These are phyloP conservation scores for Agrostemma githago DNA, from an alignment of 148 eudicot species.

Conservation along the genomic window DNA sequence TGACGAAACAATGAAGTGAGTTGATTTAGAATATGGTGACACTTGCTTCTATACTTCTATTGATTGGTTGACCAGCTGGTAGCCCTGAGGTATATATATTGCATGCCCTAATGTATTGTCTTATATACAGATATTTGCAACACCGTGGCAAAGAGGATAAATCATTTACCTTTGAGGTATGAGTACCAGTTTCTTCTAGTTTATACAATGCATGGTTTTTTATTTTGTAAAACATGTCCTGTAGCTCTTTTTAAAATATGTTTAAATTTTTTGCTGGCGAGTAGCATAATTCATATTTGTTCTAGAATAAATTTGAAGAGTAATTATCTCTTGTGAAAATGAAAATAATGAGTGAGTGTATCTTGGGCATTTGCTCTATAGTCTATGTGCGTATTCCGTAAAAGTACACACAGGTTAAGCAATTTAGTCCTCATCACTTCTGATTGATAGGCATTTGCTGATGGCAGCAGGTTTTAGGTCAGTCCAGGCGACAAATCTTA, in stretches of 20 bases:
- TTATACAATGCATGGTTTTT: not conserved
- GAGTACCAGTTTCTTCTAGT: not conserved
- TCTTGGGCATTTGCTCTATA: not conserved
- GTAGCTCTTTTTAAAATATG: no score
- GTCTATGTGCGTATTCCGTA: not conserved
- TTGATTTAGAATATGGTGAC: not conserved
- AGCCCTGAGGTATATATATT: not conserved
- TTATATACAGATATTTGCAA: constrained; percentile 68
- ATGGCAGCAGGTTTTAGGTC: not conserved
- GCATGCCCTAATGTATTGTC: constrained; percentile 1
- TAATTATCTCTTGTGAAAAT: not conserved
- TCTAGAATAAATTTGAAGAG: not conserved
- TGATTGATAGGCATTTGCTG: not conserved
- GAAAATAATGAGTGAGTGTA: not conserved
- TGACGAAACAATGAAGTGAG: constrained; percentile 74
- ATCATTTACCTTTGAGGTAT: constrained; percentile 90
- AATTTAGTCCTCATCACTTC: not conserved
- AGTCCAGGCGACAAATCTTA: not conserved
- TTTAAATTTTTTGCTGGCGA: not conserved
- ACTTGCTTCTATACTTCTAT: not conserved
- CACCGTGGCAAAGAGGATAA: constrained; percentile 69
- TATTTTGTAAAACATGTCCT: no score
- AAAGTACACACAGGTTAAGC: not conserved
- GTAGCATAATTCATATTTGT: not conserved
- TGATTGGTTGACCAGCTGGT: not conserved